Percentiles rank a stretch among this genome's conserved stretches.
Conservation (phyloP, 148 eudicot species). For the Dysphania ambrosioides region DNA sequence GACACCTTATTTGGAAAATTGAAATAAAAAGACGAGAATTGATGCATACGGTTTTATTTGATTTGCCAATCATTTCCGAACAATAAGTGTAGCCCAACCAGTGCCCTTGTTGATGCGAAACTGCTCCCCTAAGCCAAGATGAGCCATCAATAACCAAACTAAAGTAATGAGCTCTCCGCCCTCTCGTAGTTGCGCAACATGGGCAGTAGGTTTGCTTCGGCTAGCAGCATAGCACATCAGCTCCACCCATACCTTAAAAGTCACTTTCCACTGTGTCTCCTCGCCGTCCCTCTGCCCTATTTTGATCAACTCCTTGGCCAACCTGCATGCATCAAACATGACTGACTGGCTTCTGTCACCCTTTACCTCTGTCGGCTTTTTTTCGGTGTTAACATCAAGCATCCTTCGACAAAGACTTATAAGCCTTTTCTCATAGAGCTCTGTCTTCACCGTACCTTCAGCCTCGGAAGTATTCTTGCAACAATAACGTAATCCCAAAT, state of each 20-base stretch:
- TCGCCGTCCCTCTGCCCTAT: background rate
- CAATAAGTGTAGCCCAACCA: conserved; percentile 26
- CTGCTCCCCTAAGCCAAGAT: conserved; percentile 33
- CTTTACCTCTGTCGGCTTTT: conserved; percentile 16
- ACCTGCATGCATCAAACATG: conserved; percentile 24
- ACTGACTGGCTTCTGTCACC: conserved; percentile 26
- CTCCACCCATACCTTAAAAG: conserved; percentile 26
- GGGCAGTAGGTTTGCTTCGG: conserved; percentile 25
- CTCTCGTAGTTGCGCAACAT: conserved; percentile 26
- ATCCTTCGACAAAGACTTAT: background rate
- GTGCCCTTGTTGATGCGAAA: conserved; percentile 30
- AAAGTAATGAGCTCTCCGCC: conserved; percentile 29
- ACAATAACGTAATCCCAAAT: background rate
- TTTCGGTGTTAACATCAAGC: background rate
- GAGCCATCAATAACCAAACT: conserved; percentile 33
- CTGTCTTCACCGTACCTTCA: background rate
- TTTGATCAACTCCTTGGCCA: conserved; percentile 17
- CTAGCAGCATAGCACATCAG: conserved; percentile 34
- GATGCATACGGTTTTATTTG: too few species aligned
- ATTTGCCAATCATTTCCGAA: too few species aligned
- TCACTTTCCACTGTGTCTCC: conserved; percentile 15
- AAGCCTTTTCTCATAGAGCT: background rate
- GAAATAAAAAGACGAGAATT: too few species aligned
- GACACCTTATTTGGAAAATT: too few species aligned
- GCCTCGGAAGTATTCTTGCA: background rate